Percentiles rank a stretch among this genome's conserved stretches.
These are phyloP conservation scores for Raffaelea albimanens DNA, from an alignment of 2,329 filamentous ascomycete species.

Conservation along the genomic window DNA sequence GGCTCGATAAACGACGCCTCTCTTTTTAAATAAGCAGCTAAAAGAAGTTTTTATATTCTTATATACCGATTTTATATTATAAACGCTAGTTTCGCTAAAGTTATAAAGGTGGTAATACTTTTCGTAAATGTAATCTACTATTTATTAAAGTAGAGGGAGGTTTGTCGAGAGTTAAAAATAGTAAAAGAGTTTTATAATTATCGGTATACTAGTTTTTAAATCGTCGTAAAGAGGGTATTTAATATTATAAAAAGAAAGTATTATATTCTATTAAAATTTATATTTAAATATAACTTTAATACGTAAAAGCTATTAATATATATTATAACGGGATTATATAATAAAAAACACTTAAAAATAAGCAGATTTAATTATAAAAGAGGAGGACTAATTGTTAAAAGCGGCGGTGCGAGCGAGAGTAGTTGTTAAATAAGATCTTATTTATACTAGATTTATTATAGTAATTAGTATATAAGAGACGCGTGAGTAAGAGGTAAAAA, in stretches of 20 bases:
- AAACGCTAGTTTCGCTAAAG: neutral
- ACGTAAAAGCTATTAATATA: neutral
- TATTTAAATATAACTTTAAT: neutral
- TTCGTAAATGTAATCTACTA: neutral
- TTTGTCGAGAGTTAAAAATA: neutral
- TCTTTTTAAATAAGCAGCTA: neutral
- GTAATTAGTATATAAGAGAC: no score
- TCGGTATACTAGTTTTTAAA: neutral
- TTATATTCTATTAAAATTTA: neutral
- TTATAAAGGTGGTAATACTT: neutral
- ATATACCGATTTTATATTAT: neutral
- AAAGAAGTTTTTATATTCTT: neutral
- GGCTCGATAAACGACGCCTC: neutral
- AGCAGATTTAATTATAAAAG: no score
- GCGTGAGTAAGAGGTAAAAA: no score
- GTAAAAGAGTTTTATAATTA: neutral
- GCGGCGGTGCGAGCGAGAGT: neutral
- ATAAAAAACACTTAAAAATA: no score
- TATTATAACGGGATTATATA: neutral
- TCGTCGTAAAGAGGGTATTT: neutral
- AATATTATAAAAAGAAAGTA: neutral
- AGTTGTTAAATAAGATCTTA: no score
- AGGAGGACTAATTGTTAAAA: neutral
- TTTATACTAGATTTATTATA: no score
- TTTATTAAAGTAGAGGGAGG: neutral